Evolutionary conservation across 352 stramenopile genomes (phyloP).

Genomic region (Phytophthora rubi): DNA sequence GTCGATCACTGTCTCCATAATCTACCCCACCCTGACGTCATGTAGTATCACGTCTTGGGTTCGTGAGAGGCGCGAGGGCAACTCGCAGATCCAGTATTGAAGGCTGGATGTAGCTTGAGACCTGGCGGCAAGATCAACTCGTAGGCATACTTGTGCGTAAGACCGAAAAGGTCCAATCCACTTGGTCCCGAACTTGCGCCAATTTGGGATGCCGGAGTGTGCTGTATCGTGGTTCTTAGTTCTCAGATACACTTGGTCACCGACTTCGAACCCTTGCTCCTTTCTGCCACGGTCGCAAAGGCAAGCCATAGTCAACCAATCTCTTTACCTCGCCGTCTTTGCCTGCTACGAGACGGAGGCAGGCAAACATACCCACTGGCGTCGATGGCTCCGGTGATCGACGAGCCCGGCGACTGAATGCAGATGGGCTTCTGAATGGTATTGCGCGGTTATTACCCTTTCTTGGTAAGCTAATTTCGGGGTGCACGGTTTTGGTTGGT

Average conservation of each 20-base stretch:
- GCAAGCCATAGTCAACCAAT: conserved; percentile 6
- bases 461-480: too few relatives aligned
- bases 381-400: too few relatives aligned
- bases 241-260: conserved; percentile 20
- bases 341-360: too few relatives aligned
- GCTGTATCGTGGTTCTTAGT: conserved; percentile 21
- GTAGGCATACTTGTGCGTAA: conserved; percentile 24
- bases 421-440: too few relatives aligned
- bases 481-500: too few relatives aligned
- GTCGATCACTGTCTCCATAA: conserved; percentile 8
- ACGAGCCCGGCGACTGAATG: too few relatives aligned
- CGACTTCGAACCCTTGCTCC: conserved; percentile 22
- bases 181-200: conserved; percentile 20
- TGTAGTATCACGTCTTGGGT: conserved; percentile 1
- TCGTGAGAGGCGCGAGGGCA: conserved; percentile 2
- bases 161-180: conserved; percentile 25
- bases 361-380: too few relatives aligned
- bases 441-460: too few relatives aligned
- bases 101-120: conserved; percentile 17
- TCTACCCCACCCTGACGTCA: conserved; percentile 12
- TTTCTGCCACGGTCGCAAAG: conserved; percentile 17
- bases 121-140: conserved; percentile 21
- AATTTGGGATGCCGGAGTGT: conserved; percentile 24
- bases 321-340: too few relatives aligned
- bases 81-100: conserved; percentile 19